Base-by-base conservation (phyloP, 441 rosid genomes). In the Populus hybrid region DNA sequence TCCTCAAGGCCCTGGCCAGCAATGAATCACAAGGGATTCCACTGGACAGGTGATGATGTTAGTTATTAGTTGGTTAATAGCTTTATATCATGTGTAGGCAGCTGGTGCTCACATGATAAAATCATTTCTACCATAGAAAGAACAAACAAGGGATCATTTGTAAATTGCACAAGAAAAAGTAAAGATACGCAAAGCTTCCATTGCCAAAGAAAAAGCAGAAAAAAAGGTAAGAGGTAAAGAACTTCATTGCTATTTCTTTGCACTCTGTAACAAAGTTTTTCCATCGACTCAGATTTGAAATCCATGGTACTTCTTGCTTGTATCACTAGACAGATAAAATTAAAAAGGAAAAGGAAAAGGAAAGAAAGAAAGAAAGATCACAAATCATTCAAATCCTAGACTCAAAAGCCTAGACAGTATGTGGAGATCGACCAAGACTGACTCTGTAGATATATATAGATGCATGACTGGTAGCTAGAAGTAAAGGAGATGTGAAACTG, bases 331-430 rank as follows among this genome's bases (percentile, higher is more conserved):
- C 87, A 78, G 73, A 30, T 30, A 30, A 30, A 30, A 30, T 30
- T 30, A 30, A 30, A 30, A 3, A 30, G 3, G 4, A 30, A 23
- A 54, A 54, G 8, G 16, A 6, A 74, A 73, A 70, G 26, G 69
- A 21, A 50, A 20, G 63, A 59, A 75, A 75, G 70, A 82, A 36
- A 71, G 42, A 54, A 54, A 54, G 21, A 16, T 16, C 83, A 81
- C 85, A 79, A 82, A 84, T 87, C 83, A 89, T 81, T 81, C 84
- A 80, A 82, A 83, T 78, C 85, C 83, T 79, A 83, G 73, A 83
- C 64, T 57, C 81, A 69, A 73, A 80, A 81, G 73, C 84, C 80
- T 71, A 42, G 57, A 80, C 74, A 74, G 82, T 73, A 59, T 78
- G 73, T 18, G 65, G 63, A 66, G 34, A 66, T 68, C 8, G 74